phyloP scores from a whole-genome alignment of 106 monocot genomes.

The Triglochin maritima region DNA sequence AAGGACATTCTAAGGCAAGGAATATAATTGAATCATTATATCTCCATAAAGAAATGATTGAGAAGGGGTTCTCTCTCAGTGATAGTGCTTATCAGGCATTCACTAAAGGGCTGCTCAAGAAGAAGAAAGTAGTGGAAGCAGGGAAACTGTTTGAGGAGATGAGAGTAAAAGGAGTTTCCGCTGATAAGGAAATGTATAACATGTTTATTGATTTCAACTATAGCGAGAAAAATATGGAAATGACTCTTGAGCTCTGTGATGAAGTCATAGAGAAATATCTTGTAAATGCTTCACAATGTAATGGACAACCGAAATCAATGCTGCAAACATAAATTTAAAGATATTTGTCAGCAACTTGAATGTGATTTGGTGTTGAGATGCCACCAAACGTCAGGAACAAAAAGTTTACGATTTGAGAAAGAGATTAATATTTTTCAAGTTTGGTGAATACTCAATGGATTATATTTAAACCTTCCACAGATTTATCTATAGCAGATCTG shows the following conservation, averaged over 20 bases:
- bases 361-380: too few relatives aligned
- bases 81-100: constrained; percentile 51
- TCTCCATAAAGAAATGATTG: constrained; percentile 65
- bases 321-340: too few relatives aligned
- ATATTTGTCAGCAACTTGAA: too few relatives aligned
- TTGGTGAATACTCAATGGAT: too few relatives aligned
- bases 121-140: constrained; percentile 66
- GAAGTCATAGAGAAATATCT: constrained; percentile 49
- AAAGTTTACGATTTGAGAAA: too few relatives aligned
- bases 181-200: constrained; percentile 48
- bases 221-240: constrained; percentile 47
- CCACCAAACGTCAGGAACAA: too few relatives aligned
- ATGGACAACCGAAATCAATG: neutral
- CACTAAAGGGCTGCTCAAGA: constrained; percentile 48
- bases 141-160: constrained; percentile 74
- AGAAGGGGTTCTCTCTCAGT: constrained; percentile 54
- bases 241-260: constrained; percentile 68
- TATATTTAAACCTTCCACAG: too few relatives aligned
- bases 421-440: too few relatives aligned
- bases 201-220: constrained; percentile 60
- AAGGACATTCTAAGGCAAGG: constrained; percentile 80
- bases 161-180: constrained; percentile 33
- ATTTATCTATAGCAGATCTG: too few relatives aligned
- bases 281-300: neutral
- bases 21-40: constrained; percentile 90